Evolutionary conservation across 2,329 filamentous ascomycete genomes (phyloP).

Genomic region (Botrytis paeoniae): DNA sequence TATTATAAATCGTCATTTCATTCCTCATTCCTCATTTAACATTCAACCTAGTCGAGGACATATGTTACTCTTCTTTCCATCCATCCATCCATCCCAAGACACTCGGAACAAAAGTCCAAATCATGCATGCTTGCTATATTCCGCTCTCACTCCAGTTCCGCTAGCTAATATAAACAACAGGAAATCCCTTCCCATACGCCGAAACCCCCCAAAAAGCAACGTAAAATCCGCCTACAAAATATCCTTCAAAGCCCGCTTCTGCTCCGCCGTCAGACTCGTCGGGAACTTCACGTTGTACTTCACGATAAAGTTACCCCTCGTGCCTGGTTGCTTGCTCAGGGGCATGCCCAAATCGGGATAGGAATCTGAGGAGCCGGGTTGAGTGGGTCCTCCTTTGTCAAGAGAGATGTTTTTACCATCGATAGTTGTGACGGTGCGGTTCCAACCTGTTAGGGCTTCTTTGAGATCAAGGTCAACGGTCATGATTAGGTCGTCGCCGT

Average conservation of each 20-base stretch:
- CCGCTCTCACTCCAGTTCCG: not conserved
- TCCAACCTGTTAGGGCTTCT: constrained; percentile 93
- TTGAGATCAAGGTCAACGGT: constrained; percentile 82
- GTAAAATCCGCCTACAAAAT: constrained; percentile 54
- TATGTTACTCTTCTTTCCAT: too few species aligned
- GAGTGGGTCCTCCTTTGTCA: constrained; percentile 78
- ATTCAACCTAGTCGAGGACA: not conserved
- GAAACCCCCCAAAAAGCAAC: not conserved
- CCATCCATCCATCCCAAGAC: not conserved
- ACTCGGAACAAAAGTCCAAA: not conserved
- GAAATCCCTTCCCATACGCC: not conserved
- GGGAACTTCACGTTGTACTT: constrained; percentile 94
- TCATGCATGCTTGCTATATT: not conserved
- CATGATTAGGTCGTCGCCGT: constrained; percentile 81
- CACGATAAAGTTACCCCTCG: constrained; percentile 84
- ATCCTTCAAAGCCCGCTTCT: constrained; percentile 78
- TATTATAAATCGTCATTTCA: not conserved
- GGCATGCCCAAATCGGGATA: constrained; percentile 94
- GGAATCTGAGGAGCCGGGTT: constrained; percentile 74
- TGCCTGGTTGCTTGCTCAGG: constrained; percentile 79
- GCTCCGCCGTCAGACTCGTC: constrained; percentile 66
- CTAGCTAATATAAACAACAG: not conserved
- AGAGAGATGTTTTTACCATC: constrained; percentile 83
- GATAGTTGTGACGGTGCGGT: constrained; percentile 85
- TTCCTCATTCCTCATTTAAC: not conserved